phyloP scores from a whole-genome alignment of 2,329 filamentous ascomycete species.

The Paecilomyces sp. region DNA sequence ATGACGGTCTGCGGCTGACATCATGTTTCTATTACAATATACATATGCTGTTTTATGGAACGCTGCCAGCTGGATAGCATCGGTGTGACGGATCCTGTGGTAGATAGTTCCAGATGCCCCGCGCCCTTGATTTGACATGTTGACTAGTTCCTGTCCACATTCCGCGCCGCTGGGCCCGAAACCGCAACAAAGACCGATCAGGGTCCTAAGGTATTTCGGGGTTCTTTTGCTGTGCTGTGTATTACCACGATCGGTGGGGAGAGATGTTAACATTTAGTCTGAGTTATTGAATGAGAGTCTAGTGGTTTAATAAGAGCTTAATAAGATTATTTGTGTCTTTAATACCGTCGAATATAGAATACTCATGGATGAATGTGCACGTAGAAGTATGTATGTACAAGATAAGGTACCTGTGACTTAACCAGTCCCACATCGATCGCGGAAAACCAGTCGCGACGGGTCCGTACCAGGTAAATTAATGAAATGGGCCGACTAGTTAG shows the following conservation, averaged over 20 bases:
- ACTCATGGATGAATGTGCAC: no score
- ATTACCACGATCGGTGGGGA: neutral
- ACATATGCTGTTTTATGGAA: neutral
- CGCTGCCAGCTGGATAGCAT: neutral
- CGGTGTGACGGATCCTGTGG: neutral
- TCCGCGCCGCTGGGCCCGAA: neutral
- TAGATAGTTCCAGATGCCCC: neutral
- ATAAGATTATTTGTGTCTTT: no score
- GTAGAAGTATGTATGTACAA: no score
- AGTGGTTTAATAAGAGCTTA: no score
- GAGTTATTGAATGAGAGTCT: no score
- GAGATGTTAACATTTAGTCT: no score
- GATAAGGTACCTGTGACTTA: no score
- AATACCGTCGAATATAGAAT: no score
- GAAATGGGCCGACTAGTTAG: no score
- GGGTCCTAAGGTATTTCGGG: neutral
- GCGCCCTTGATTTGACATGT: neutral
- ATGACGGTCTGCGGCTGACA: neutral
- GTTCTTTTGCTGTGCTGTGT: neutral
- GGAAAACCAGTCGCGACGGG: neutral
- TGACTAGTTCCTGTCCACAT: neutral
- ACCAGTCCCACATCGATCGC: no score
- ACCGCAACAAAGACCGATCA: neutral
- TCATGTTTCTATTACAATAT: neutral
- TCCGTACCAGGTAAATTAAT: neutral